Evolutionary conservation across 1,284 basidiomycete species (phyloP).

Genomic region (Apiotrichum porosum): DNA sequence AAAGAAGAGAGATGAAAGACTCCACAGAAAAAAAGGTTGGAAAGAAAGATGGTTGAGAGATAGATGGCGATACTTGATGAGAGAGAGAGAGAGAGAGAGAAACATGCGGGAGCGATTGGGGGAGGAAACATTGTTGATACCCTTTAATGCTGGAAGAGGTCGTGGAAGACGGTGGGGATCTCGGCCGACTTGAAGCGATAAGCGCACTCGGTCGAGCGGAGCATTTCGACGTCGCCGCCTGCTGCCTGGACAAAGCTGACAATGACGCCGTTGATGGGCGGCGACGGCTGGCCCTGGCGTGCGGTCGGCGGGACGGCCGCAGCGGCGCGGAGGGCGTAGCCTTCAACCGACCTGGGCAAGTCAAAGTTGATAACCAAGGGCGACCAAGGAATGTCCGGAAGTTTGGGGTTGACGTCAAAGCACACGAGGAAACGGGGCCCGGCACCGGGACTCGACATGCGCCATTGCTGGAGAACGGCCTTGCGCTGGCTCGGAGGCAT

Average conservation of each 20-base stretch:
- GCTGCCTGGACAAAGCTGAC: constrained; percentile 95
- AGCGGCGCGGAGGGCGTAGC: constrained; percentile 69
- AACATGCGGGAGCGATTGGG: too few relatives aligned
- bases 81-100: too few relatives aligned
- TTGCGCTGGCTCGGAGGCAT: constrained; percentile 63
- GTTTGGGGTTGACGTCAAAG: constrained; percentile 85
- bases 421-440: constrained; percentile 67
- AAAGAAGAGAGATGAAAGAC: not conserved
- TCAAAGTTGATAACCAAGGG: constrained; percentile 92
- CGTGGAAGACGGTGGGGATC: constrained; percentile 44
- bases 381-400: constrained; percentile 79
- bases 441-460: constrained; percentile 29
- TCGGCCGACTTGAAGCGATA: constrained; percentile 66
- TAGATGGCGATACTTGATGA: not conserved
- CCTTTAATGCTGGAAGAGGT: constrained; percentile 39
- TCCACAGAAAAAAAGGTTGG: not conserved
- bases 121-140: not conserved
- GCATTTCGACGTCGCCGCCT: constrained; percentile 94
- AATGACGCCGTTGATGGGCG: constrained; percentile 58
- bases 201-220: constrained; percentile 94
- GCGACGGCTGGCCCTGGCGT: constrained; percentile 57
- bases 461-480: constrained; percentile 57
- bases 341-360: constrained; percentile 89
- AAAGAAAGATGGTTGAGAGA: not conserved
- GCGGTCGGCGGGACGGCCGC: constrained; percentile 38